phyloP scores from a whole-genome alignment of 257 asterid genomes.

The Nicotiana tabacum region DNA sequence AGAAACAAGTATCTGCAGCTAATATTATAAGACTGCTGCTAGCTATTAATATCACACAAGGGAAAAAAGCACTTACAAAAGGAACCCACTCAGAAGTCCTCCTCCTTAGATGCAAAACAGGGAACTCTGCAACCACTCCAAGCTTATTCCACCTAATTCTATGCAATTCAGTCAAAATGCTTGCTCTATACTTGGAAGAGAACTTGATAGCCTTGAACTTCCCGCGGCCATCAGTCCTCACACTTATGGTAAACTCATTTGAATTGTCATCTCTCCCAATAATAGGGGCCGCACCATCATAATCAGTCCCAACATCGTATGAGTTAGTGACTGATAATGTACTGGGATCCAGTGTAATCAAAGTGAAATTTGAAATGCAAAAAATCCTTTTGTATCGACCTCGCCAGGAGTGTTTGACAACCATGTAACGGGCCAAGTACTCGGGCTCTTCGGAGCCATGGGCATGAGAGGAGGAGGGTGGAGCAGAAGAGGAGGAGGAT shows the following conservation, averaged over 20 bases:
- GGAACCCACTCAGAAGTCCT: conserved; percentile 83
- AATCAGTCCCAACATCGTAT: conserved; percentile 74
- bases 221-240: conserved; percentile 93
- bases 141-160: conserved; percentile 75
- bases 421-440: conserved; percentile 80
- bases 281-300: conserved; percentile 84
- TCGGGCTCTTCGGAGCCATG: conserved; percentile 65
- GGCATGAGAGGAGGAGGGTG: conserved; percentile 9
- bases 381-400: conserved; percentile 92
- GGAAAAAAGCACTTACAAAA: conserved; percentile 51
- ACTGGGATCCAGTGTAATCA: conserved; percentile 77
- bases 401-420: conserved; percentile 94
- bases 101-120: conserved; percentile 76
- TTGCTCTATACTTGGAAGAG: conserved; percentile 72
- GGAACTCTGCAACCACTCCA: conserved; percentile 64
- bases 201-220: conserved; percentile 78
- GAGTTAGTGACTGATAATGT: conserved; percentile 79
- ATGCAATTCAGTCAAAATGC: conserved; percentile 89
- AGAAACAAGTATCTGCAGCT: not conserved
- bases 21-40: not conserved
- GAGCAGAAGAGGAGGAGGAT: conserved; percentile 28
- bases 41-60: not conserved
- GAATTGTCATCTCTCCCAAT: conserved; percentile 77
- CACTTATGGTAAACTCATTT: conserved; percentile 72
- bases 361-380: conserved; percentile 57